Conservation (phyloP, 164 flowering plant genomes). For the Nymphaea colorata region DNA sequence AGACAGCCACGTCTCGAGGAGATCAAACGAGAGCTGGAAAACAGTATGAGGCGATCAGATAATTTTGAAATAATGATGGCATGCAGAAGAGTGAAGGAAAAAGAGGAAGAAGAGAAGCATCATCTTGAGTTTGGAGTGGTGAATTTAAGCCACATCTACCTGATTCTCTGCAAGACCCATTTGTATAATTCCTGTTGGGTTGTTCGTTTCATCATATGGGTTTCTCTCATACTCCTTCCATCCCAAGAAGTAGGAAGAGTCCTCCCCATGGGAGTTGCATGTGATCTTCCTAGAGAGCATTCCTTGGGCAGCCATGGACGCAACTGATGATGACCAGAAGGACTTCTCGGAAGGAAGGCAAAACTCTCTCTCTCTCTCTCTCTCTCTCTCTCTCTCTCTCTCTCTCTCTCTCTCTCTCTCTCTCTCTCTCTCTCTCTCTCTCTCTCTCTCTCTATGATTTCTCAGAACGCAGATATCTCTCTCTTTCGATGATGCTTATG, state of each 20-base stretch:
- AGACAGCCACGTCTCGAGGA: conserved; percentile 36
- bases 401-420: too few relatives aligned
- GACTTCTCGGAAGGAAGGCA: not conserved
- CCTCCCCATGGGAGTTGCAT: conserved; percentile 38
- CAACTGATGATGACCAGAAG: not conserved
- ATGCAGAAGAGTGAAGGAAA: not conserved
- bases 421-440: too few relatives aligned
- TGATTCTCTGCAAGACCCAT: conserved; percentile 51
- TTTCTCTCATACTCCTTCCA: conserved; percentile 53
- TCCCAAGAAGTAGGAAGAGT: conserved; percentile 41
- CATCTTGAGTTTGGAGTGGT: not conserved
- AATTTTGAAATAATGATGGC: too few relatives aligned
- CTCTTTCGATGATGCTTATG: not conserved
- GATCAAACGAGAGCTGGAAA: conserved; percentile 34
- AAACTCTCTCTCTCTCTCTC: too few relatives aligned
- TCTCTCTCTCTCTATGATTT: not conserved
- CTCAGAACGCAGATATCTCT: not conserved
- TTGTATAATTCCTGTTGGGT: conserved; percentile 37
- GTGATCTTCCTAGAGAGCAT: conserved; percentile 19
- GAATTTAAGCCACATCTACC: conserved; percentile 2
- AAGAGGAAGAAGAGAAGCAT: not conserved
- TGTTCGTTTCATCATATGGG: conserved; percentile 24
- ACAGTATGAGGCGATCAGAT: not conserved
- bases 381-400: not conserved
- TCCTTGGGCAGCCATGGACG: not conserved